A percentile compares a stretch with the other conserved stretches of the same genome.
Evolutionary conservation across 2,329 filamentous ascomycete species (phyloP).

Genomic region (Bipolaris sorokiniana): DNA sequence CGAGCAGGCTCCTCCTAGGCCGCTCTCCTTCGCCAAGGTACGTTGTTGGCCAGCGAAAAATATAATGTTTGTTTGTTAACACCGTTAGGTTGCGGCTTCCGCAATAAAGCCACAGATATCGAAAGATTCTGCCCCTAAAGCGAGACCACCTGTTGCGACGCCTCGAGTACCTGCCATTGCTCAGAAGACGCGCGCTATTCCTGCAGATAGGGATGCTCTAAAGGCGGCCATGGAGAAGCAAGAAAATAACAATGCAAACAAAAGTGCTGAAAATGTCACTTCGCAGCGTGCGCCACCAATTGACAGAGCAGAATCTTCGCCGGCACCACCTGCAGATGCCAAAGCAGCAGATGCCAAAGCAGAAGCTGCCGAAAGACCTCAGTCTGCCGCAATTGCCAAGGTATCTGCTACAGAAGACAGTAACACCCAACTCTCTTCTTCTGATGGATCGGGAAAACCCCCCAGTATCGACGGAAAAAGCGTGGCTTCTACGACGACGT

Average conservation of each 20-base stretch:
- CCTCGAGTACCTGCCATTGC: constrained; percentile 30
- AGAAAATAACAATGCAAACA: constrained; percentile 22
- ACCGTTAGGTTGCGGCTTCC: constrained; percentile 50
- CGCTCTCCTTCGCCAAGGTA: constrained; percentile 78
- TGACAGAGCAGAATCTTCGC: constrained; percentile 28
- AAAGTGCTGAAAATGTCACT: constrained; percentile 32
- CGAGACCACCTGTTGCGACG: constrained; percentile 37
- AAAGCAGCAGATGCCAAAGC: constrained; percentile 39
- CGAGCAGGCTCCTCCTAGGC: constrained; percentile 53
- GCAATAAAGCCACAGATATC: constrained; percentile 40
- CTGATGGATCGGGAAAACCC: constrained; percentile 75
- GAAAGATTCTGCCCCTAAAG: constrained; percentile 33
- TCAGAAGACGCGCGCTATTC: constrained; percentile 27
- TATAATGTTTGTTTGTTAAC: constrained; percentile 18
- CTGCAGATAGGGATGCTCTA: constrained; percentile 24
- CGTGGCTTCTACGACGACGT: constrained; percentile 90
- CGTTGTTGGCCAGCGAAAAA: constrained; percentile 22
- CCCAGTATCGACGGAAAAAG: constrained; percentile 87
- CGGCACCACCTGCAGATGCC: constrained; percentile 54
- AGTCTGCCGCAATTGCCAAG: constrained; percentile 40
- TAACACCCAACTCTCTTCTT: constrained; percentile 57
- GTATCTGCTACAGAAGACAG: constrained; percentile 51
- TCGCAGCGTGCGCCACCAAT: constrained; percentile 34
- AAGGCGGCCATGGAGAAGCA: constrained; percentile 22
- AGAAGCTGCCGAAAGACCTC: constrained; percentile 35